Conservation (phyloP, 2,329 filamentous ascomycete species). For the Aspergillus pseudoterreus region DNA sequence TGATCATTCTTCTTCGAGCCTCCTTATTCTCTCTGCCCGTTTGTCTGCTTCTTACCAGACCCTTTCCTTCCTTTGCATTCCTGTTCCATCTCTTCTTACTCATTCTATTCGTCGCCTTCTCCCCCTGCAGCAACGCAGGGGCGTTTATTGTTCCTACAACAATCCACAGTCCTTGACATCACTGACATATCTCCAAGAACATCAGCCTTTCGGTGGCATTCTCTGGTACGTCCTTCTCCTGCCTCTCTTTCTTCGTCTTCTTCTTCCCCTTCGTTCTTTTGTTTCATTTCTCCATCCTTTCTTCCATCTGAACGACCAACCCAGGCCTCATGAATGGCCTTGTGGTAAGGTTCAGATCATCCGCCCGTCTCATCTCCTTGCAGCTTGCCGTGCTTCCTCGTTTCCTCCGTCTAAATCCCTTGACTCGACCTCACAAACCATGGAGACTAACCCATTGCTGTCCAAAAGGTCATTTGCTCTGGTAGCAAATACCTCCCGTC, state of each 20-base stretch:
- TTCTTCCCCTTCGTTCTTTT: conserved; percentile 5
- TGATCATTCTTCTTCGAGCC: not conserved
- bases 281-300: not conserved
- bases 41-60: not conserved
- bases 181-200: conserved; percentile 19
- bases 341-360: conserved; percentile 22
- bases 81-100: not conserved
- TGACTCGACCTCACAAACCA: conserved; percentile 11
- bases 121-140: not conserved
- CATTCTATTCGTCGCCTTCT: not conserved
- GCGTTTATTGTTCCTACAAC: conserved; percentile 8
- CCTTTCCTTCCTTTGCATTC: conserved; percentile 6
- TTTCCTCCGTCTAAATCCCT: conserved; percentile 10
- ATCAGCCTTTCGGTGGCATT: conserved; percentile 16
- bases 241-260: conserved; percentile 3
- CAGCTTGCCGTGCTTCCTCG: conserved; percentile 21
- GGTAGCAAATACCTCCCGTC: conserved; percentile 34
- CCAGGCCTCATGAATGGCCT: conserved; percentile 11
- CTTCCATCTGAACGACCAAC: no score
- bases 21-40: not conserved
- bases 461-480: conserved; percentile 39
- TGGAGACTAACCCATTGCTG: conserved; percentile 27
- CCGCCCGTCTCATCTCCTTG: conserved; percentile 24
- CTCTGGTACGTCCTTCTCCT: conserved; percentile 21
- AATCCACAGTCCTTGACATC: conserved; percentile 16